These are phyloP conservation scores for Rubia tinctorum DNA, from an alignment of 305 asterid species.

Conservation along the genomic window DNA sequence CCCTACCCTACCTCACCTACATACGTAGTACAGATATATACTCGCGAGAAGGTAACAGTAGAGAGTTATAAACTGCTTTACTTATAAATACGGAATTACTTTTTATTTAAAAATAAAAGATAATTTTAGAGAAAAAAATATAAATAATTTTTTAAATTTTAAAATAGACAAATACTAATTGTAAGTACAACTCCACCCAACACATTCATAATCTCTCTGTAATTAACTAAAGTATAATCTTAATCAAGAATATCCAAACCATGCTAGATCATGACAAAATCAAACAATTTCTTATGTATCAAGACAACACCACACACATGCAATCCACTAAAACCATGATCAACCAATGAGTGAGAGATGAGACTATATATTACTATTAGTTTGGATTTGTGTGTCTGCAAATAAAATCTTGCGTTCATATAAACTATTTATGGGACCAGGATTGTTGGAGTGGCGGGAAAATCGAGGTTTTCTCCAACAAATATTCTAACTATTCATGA, in stretches of 20 bases:
- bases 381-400: constrained; percentile 2
- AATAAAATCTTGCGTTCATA: background rate
- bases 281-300: constrained; percentile 39
- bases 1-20: background rate
- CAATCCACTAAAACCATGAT: constrained; percentile 45
- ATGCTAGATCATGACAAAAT: constrained; percentile 12
- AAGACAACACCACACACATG: constrained; percentile 52
- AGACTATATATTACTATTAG: background rate
- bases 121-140: too few relatives aligned
- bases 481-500: constrained; percentile 47
- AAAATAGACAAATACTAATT: too few relatives aligned
- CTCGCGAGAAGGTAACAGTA: too few relatives aligned
- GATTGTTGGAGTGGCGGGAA: constrained; percentile 63
- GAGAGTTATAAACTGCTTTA: too few relatives aligned
- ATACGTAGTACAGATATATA: too few relatives aligned
- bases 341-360: constrained; percentile 36
- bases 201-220: background rate
- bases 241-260: background rate
- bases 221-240: background rate
- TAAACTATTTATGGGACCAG: constrained; percentile 32
- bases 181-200: too few relatives aligned
- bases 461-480: constrained; percentile 47
- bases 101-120: too few relatives aligned
- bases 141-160: too few relatives aligned
- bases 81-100: too few relatives aligned